phyloP scores from a whole-genome alignment of 805 yeast species.

The Metschnikowia vanudenii region DNA sequence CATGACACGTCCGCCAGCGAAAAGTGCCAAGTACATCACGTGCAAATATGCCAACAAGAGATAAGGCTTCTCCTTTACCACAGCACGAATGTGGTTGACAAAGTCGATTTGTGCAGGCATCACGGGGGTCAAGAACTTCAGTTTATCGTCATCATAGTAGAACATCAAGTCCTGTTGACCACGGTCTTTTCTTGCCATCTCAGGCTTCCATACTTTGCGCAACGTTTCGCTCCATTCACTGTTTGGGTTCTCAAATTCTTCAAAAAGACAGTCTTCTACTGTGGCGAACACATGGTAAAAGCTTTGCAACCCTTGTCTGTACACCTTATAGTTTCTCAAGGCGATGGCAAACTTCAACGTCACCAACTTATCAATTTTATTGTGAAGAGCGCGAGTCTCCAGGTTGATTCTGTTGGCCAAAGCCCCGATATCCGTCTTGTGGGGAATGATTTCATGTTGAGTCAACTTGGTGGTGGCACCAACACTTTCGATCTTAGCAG shows the following conservation, averaged over 20 bases:
- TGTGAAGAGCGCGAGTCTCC: constrained; percentile 65
- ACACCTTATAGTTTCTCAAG: constrained; percentile 68
- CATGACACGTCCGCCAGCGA: constrained; percentile 82
- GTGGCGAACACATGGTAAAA: constrained; percentile 67
- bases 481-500: neutral
- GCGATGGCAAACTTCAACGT: constrained; percentile 72
- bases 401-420: constrained; percentile 76
- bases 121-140: constrained; percentile 57
- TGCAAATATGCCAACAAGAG: constrained; percentile 77
- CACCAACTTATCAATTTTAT: constrained; percentile 65
- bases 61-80: constrained; percentile 62
- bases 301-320: constrained; percentile 76
- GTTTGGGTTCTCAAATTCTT: constrained; percentile 41
- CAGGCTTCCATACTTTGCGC: constrained; percentile 64
- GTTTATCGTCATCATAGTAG: constrained; percentile 55
- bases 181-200: constrained; percentile 58
- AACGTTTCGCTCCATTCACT: constrained; percentile 47
- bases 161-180: constrained; percentile 63
- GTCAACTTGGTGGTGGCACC: constrained; percentile 32
- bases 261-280: constrained; percentile 53
- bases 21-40: constrained; percentile 78
- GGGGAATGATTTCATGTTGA: constrained; percentile 61
- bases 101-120: constrained; percentile 62
- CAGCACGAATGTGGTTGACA: constrained; percentile 54
- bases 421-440: constrained; percentile 80